A percentile compares a stretch with the other conserved stretches of the same genome.
Evolutionary conservation across 2,329 filamentous ascomycete genomes (phyloP).

Genomic region (Dactylellina cionopaga): DNA sequence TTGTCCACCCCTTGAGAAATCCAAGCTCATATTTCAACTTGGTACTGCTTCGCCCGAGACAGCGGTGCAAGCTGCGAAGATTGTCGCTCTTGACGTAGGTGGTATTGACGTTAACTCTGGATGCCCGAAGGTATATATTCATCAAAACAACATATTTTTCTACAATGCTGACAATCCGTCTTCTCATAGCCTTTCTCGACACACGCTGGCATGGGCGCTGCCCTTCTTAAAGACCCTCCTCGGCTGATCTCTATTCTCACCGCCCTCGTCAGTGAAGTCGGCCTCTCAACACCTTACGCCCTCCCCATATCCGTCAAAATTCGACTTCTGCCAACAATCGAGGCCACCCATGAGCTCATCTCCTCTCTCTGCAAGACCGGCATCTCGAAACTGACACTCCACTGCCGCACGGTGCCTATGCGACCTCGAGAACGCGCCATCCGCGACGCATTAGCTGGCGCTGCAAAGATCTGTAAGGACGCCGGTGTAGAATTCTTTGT

Average conservation of each 20-base stretch:
- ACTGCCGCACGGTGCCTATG: slow-evolving; percentile 97
- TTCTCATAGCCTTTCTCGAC: slow-evolving; percentile 78
- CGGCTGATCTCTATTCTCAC: slow-evolving; percentile 83
- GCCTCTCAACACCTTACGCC: slow-evolving; percentile 59
- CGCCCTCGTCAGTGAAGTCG: slow-evolving; percentile 83
- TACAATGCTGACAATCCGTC: neutral
- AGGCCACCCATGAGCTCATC: slow-evolving; percentile 80
- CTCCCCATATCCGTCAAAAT: slow-evolving; percentile 89
- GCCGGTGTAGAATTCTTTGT: slow-evolving; percentile 91
- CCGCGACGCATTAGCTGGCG: slow-evolving; percentile 83
- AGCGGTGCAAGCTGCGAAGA: slow-evolving; percentile 82
- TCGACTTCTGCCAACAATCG: slow-evolving; percentile 79
- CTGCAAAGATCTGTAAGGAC: slow-evolving; percentile 80
- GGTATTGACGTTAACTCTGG: slow-evolving; percentile 98
- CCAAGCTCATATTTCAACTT: slow-evolving; percentile 86
- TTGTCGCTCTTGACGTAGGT: slow-evolving; percentile 86
- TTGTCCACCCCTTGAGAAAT: slow-evolving; percentile 78
- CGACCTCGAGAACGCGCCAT: slow-evolving; percentile 87
- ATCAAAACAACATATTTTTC: no score
- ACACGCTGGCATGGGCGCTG: slow-evolving; percentile 92
- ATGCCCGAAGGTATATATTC: slow-evolving; percentile 76
- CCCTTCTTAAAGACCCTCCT: slow-evolving; percentile 85
- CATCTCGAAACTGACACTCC: slow-evolving; percentile 89
- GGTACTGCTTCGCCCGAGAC: slow-evolving; percentile 84
- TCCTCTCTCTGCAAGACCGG: slow-evolving; percentile 82